Conservation (phyloP, 2,329 filamentous ascomycete genomes). For the Samsoniella hepiali region DNA sequence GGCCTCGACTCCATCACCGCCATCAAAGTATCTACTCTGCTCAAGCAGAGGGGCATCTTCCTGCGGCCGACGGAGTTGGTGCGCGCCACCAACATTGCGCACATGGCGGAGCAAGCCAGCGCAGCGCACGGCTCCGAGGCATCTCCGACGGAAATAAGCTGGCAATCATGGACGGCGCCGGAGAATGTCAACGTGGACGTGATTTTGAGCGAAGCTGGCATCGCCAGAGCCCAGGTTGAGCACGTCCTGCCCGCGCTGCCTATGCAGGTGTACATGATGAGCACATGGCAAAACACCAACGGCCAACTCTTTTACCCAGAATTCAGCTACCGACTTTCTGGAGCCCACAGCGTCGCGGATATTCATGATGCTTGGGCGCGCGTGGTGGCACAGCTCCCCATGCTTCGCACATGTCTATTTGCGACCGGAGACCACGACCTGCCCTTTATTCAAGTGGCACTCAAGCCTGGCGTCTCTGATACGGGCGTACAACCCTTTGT, state of each 20-base stretch:
- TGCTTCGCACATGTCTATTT: constrained; percentile 68
- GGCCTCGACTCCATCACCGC: constrained; percentile 90
- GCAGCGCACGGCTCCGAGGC: neutral
- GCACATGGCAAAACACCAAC: constrained; percentile 65
- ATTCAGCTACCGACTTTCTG: constrained; percentile 60
- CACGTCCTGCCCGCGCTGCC: constrained; percentile 65
- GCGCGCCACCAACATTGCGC: constrained; percentile 58
- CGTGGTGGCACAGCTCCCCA: constrained; percentile 54
- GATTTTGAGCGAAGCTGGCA: constrained; percentile 38
- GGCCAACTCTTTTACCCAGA: constrained; percentile 70
- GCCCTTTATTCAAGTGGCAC: constrained; percentile 63
- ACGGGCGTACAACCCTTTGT: constrained; percentile 25
- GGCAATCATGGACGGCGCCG: constrained; percentile 30
- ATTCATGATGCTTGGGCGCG: constrained; percentile 60
- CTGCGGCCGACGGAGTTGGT: constrained; percentile 71
- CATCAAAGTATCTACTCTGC: constrained; percentile 73
- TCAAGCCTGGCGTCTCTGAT: constrained; percentile 28
- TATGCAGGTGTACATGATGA: constrained; percentile 79
- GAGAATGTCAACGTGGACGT: constrained; percentile 35
- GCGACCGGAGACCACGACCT: constrained; percentile 42
- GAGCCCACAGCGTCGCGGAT: constrained; percentile 32
- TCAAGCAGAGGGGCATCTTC: constrained; percentile 60
- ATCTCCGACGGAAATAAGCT: neutral
- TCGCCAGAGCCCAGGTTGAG: constrained; percentile 49
- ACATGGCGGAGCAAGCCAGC: constrained; percentile 51